Evolutionary conservation across 2,329 filamentous ascomycete species (phyloP).

Genomic region (Monascus ruber): DNA sequence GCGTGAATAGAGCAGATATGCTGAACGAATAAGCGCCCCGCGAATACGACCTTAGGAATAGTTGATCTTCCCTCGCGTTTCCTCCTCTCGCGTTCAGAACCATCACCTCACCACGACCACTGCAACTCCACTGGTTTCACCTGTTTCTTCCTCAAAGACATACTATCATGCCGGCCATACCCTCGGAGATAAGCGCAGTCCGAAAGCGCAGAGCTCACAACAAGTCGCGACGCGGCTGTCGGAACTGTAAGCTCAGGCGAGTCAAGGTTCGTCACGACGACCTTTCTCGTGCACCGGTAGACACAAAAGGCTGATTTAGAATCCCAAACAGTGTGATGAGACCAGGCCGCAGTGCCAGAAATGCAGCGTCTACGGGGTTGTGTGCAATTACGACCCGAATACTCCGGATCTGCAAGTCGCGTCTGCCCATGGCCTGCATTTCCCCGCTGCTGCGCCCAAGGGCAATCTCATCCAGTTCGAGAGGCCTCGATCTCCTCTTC

Average conservation of each 20-base stretch:
- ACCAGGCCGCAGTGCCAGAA: constrained; percentile 32
- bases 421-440: constrained; percentile 5
- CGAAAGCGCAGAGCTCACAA: not conserved
- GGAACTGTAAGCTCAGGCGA: constrained; percentile 42
- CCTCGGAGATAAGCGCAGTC: too few relatives aligned
- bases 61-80: too few relatives aligned
- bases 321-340: constrained; percentile 35
- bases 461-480: constrained; percentile 6
- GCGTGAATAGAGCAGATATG: too few relatives aligned
- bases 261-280: constrained; percentile 30
- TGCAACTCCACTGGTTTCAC: too few relatives aligned
- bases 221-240: constrained; percentile 38
- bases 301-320: not conserved
- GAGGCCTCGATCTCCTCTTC: constrained; percentile 11
- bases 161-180: too few relatives aligned
- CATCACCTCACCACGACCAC: too few relatives aligned
- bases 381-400: constrained; percentile 33
- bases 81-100: too few relatives aligned
- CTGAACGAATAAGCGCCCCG: too few relatives aligned
- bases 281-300: constrained; percentile 1
- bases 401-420: constrained; percentile 29
- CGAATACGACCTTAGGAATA: too few relatives aligned
- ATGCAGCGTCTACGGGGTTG: constrained; percentile 34
- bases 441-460: constrained; percentile 6
- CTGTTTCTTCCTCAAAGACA: too few relatives aligned